Evolutionary conservation across 768 basidiomycete genomes (phyloP).

Genomic region (Russula griseocarnosa): DNA sequence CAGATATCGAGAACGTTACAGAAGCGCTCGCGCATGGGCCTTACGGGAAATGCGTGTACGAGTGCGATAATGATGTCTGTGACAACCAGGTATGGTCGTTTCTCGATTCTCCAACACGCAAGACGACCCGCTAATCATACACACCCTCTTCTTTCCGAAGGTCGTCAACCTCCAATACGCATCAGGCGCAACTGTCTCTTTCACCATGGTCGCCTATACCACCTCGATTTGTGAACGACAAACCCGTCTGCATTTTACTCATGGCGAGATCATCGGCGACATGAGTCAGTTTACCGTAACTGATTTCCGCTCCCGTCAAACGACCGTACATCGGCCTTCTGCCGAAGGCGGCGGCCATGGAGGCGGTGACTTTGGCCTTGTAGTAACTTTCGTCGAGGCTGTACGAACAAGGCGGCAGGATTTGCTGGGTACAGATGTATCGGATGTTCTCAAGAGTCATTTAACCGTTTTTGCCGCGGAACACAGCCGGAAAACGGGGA

Average conservation of each 20-base stretch:
- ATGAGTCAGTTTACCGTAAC: constrained; percentile 72
- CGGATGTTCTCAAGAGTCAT: constrained; percentile 72
- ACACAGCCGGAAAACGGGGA: constrained; percentile 63
- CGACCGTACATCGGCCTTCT: constrained; percentile 45
- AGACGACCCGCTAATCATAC: background rate
- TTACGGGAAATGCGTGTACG: constrained; percentile 84
- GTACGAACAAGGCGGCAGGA: constrained; percentile 62
- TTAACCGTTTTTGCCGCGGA: constrained; percentile 87
- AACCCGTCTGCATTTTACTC: constrained; percentile 77
- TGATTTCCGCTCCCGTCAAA: constrained; percentile 60
- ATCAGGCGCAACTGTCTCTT: constrained; percentile 73
- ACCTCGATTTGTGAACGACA: constrained; percentile 78
- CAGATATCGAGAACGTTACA: constrained; percentile 83
- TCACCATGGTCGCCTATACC: constrained; percentile 88
- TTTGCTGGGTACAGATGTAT: constrained; percentile 59
- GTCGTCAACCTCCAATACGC: constrained; percentile 88
- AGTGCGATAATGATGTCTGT: constrained; percentile 79
- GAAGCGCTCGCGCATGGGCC: constrained; percentile 64
- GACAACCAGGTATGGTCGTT: constrained; percentile 61
- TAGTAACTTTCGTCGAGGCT: constrained; percentile 71
- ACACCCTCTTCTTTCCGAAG: constrained; percentile 30
- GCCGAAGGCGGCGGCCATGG: constrained; percentile 72
- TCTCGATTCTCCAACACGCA: background rate
- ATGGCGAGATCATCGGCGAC: constrained; percentile 87
- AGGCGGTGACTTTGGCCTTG: constrained; percentile 77